Conservation (phyloP, 73 alveolate genomes). For the Paramecium bursaria region DNA sequence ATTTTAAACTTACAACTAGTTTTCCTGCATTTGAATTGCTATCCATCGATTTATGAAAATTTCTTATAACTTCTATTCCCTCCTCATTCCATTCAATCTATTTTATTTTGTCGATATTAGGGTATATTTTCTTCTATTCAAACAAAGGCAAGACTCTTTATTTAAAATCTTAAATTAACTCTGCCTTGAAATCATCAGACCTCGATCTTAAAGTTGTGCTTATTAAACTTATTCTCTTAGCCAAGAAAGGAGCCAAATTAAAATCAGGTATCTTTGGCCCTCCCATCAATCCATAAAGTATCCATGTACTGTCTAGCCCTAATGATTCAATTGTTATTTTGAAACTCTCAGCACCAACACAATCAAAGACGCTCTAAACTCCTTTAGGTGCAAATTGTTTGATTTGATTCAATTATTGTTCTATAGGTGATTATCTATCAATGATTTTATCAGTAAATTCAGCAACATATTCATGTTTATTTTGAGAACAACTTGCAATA, state of each 20-base stretch:
- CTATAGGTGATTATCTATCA: slow-evolving; percentile 24
- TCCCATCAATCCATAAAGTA: slow-evolving; percentile 80
- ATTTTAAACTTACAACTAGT: slow-evolving; percentile 45
- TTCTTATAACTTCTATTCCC: neutral
- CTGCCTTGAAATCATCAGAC: slow-evolving; percentile 69
- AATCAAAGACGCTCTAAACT: slow-evolving; percentile 77
- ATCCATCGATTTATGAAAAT: slow-evolving; percentile 71
- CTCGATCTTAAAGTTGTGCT: slow-evolving; percentile 74
- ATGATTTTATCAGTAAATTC: neutral
- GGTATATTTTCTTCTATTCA: slow-evolving; percentile 62
- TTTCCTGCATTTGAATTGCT: slow-evolving; percentile 71
- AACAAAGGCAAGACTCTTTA: slow-evolving; percentile 59
- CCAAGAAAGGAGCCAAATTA: slow-evolving; percentile 63
- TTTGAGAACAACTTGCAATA: slow-evolving; percentile 80
- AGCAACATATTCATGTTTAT: slow-evolving; percentile 65
- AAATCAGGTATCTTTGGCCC: slow-evolving; percentile 70
- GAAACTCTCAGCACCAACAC: slow-evolving; percentile 75
- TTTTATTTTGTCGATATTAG: slow-evolving; percentile 65
- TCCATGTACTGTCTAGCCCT: slow-evolving; percentile 80
- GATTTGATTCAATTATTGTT: slow-evolving; percentile 57
- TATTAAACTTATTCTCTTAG: slow-evolving; percentile 71
- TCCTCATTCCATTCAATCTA: slow-evolving; percentile 62
- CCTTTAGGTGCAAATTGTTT: slow-evolving; percentile 75
- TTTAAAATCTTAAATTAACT: slow-evolving; percentile 61
- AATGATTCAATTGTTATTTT: slow-evolving; percentile 3